These are phyloP conservation scores for Hypoxylon sp. DNA, from an alignment of 2,329 filamentous ascomycete species.

Conservation along the genomic window DNA sequence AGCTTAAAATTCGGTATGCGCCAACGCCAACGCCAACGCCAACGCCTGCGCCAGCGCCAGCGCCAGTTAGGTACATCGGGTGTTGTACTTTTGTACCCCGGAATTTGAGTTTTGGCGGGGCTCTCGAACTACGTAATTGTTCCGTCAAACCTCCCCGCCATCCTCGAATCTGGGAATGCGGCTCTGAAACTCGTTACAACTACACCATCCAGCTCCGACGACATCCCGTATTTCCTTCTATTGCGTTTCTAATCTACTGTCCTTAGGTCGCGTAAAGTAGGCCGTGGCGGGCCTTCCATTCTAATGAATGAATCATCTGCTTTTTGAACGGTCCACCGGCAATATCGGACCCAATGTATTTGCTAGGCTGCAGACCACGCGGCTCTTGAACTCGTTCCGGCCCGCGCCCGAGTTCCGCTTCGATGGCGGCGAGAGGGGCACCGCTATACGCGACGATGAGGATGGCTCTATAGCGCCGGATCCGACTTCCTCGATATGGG, in stretches of 20 bases:
- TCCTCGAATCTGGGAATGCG: slow-evolving; percentile 27
- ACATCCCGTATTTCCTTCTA: slow-evolving; percentile 2
- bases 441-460: slow-evolving; percentile 50
- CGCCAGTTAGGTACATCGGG: slow-evolving; percentile 5
- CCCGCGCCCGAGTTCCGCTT: slow-evolving; percentile 78
- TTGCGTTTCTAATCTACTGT: not conserved
- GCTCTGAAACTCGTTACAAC: slow-evolving; percentile 39
- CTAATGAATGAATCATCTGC: slow-evolving; percentile 77
- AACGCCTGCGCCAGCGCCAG: too few species aligned
- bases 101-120: slow-evolving; percentile 34
- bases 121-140: slow-evolving; percentile 34
- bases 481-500: slow-evolving; percentile 64
- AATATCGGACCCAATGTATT: slow-evolving; percentile 74
- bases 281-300: slow-evolving; percentile 23
- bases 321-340: slow-evolving; percentile 83
- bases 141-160: slow-evolving; percentile 26
- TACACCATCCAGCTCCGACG: slow-evolving; percentile 16
- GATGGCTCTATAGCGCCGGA: slow-evolving; percentile 48
- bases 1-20: slow-evolving; percentile 16
- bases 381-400: slow-evolving; percentile 78
- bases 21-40: not conserved
- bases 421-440: slow-evolving; percentile 69
- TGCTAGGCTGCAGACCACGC: slow-evolving; percentile 74
- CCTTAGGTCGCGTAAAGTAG: slow-evolving; percentile 19
- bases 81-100: slow-evolving; percentile 19